Conservation (phyloP, 2,329 filamentous ascomycete species). For the Paraphoma chrysanthemicola region DNA sequence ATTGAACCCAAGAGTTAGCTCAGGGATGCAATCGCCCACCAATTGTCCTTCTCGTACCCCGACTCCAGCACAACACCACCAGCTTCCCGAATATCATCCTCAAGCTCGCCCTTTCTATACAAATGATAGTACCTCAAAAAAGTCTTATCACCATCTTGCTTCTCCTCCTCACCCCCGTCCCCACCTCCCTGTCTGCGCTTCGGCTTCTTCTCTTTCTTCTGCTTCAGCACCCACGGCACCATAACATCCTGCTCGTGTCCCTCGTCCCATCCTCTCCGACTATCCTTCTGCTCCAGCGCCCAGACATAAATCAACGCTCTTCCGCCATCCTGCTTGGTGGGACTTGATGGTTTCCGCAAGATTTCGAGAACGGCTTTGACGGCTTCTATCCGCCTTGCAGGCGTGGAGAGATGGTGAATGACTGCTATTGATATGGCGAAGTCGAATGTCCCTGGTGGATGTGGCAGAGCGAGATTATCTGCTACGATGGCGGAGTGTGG, state of each 20-base stretch:
- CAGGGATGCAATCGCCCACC: conserved; percentile 78
- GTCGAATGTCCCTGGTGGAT: conserved; percentile 71
- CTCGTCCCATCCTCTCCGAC: conserved; percentile 87
- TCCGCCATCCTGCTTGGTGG: conserved; percentile 51
- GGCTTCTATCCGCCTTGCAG: conserved; percentile 73
- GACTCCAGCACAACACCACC: conserved; percentile 78
- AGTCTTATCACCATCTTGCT: conserved; percentile 56
- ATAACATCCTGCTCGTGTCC: conserved; percentile 87
- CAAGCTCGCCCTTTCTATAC: conserved; percentile 85
- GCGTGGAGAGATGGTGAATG: conserved; percentile 88
- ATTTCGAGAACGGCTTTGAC: conserved; percentile 74
- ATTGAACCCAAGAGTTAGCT: no score
- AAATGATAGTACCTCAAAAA: conserved; percentile 95
- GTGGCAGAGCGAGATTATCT: conserved; percentile 83
- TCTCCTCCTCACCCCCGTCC: conserved; percentile 12
- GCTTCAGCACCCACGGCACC: conserved; percentile 87
- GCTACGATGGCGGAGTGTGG: conserved; percentile 77
- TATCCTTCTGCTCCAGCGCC: conserved; percentile 90
- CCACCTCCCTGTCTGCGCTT: conserved; percentile 21
- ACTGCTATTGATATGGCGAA: conserved; percentile 96
- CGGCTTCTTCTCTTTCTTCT: conserved; percentile 44
- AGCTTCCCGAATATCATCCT: conserved; percentile 75
- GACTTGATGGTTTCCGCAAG: conserved; percentile 51
- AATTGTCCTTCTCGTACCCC: conserved; percentile 97
- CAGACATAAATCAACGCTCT: conserved; percentile 87